These are phyloP conservation scores for Globisporangium polare DNA, from an alignment of 352 stramenopile species.

Conservation along the genomic window DNA sequence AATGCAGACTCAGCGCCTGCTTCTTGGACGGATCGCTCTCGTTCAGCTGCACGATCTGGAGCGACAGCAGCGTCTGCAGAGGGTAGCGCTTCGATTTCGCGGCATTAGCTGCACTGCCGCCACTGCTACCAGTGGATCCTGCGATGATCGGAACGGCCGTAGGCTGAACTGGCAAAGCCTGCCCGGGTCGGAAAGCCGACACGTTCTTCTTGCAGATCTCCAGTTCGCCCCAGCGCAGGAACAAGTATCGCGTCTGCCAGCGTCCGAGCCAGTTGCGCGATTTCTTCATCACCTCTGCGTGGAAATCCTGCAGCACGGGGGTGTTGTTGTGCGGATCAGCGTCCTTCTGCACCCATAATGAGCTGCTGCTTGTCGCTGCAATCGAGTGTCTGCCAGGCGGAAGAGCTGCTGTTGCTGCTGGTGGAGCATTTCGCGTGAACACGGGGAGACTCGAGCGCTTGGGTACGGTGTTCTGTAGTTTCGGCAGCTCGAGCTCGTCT, in stretches of 20 bases:
- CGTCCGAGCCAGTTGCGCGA: constrained; percentile 62
- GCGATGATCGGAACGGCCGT: neutral
- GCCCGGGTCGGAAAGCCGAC: constrained; percentile 25
- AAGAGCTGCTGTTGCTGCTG: constrained; percentile 11
- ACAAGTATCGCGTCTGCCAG: constrained; percentile 42
- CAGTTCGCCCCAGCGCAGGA: constrained; percentile 49
- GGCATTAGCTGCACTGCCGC: neutral
- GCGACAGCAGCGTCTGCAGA: constrained; percentile 37
- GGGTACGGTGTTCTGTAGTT: constrained; percentile 8
- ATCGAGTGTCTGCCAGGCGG: neutral
- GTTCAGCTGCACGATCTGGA: constrained; percentile 49
- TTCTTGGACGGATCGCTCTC: constrained; percentile 45
- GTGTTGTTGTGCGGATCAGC: constrained; percentile 7
- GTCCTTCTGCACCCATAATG: neutral
- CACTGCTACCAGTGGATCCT: neutral
- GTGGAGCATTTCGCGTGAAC: neutral
- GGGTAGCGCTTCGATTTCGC: constrained; percentile 34
- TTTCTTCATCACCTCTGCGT: constrained; percentile 56
- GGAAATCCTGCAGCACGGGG: constrained; percentile 37
- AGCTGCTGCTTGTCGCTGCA: neutral
- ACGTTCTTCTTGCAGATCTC: constrained; percentile 44
- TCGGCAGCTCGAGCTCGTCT: constrained; percentile 19
- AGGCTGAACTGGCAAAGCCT: constrained; percentile 4
- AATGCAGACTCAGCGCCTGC: constrained; percentile 46
- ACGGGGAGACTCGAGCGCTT: constrained; percentile 11